Percentiles rank a stretch among this genome's conserved stretches.
These are phyloP conservation scores for Fusarium transvaalense DNA, from an alignment of 2,329 filamentous ascomycete species.

Conservation along the genomic window DNA sequence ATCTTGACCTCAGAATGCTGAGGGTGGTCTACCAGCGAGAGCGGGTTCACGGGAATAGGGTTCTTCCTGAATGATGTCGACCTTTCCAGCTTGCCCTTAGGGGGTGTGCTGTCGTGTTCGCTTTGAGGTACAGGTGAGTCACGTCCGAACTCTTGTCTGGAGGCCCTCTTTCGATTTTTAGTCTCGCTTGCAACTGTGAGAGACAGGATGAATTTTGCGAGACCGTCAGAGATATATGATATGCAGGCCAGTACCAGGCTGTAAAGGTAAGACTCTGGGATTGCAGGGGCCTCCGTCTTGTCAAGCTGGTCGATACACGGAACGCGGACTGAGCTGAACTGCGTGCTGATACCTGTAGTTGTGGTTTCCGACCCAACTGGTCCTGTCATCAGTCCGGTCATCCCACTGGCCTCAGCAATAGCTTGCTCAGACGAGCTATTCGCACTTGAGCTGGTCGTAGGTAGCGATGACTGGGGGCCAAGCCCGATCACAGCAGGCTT, in stretches of 20 bases:
- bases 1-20: conserved; percentile 77
- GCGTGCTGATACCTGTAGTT: conserved; percentile 83
- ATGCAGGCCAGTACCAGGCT: conserved; percentile 90
- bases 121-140: conserved; percentile 59
- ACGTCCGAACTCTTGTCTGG: conserved; percentile 59
- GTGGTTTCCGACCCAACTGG: conserved; percentile 74
- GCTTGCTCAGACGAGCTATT: conserved; percentile 79
- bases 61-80: conserved; percentile 79
- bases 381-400: conserved; percentile 87
- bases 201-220: conserved; percentile 93
- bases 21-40: conserved; percentile 79
- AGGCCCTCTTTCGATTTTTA: conserved; percentile 64
- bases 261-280: conserved; percentile 95
- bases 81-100: conserved; percentile 63
- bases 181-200: conserved; percentile 84
- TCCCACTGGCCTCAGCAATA: conserved; percentile 88
- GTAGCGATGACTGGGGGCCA: conserved; percentile 87
- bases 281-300: conserved; percentile 83
- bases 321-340: conserved; percentile 90
- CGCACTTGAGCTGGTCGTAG: conserved; percentile 69
- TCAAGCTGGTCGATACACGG: conserved; percentile 95
- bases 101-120: conserved; percentile 51
- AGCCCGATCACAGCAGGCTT: conserved; percentile 91
- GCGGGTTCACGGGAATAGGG: conserved; percentile 85
- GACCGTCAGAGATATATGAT: conserved; percentile 87